Base-by-base conservation (phyloP, 768 basidiomycete species). In the Porphyrellus cyaneotinctus region DNA sequence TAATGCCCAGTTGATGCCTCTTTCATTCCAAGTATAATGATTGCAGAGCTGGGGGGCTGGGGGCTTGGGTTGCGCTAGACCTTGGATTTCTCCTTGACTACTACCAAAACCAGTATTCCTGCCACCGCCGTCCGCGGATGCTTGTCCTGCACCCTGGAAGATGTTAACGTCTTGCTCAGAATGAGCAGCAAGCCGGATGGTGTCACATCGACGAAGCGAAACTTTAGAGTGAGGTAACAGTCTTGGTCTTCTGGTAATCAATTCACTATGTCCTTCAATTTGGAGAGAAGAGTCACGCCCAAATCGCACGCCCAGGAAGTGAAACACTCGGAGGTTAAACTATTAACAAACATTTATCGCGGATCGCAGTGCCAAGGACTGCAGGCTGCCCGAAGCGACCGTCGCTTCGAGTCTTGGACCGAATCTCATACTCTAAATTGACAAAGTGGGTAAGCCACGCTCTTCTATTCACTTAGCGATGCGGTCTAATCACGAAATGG, bases 331-430 rank as follows among this genome's bases (percentile, higher is more conserved):
- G 48, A 51, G 43, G 52, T 39, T 30, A 12, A 26, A 31, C 30
- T 20, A 31, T 30, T 39, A 20, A 26, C 49, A 38, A 38, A 31
- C 48, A 23, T 20, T 28, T 32, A 47, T 24, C 35, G 43, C 59
- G 53, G 51, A 59, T 62, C 51, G 37, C 38, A 35, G 30, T 8
- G 62, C 62, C 63, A 63, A 63, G 63, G 54, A 43, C 12, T 43
- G 44, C 46, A 38, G 13, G 38, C 23, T 28, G n/a, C 22, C 23
- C 43, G 55, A 46, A 44, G 51, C 32, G 39, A 43, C 30, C 15
- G 9, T n/a, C n/a, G n/a, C 35, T 24, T 10, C 37, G 37, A 26
- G 23, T 47, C 36, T 37, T 52, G 17, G 14, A 24, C 35, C 49
- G 35, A 47, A 48, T 28, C 24, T 24, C 22, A 33, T 43, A 43